A percentile compares a stretch with the other conserved stretches of the same genome.
These are phyloP conservation scores for Termitomyces titanicus DNA, from an alignment of 768 basidiomycete genomes.

Conservation along the genomic window DNA sequence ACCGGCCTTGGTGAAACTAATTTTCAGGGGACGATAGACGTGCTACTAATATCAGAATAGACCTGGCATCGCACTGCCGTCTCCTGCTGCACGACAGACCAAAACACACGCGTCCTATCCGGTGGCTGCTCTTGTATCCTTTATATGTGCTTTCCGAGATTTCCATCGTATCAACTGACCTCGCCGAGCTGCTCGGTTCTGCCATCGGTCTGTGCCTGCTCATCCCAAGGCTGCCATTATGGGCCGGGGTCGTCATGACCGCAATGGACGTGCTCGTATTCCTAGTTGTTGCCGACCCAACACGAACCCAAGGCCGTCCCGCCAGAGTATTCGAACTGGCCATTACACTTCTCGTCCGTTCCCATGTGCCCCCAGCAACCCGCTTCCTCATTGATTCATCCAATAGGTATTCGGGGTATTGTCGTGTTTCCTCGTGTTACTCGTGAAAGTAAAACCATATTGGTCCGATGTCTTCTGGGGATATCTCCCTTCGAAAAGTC, in stretches of 20 bases:
- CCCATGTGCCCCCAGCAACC: conserved; percentile 12
- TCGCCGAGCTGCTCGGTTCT: conserved; percentile 67
- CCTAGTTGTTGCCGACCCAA: conserved; percentile 57
- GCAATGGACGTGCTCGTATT: conserved; percentile 58
- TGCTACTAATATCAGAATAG: conserved; percentile 22
- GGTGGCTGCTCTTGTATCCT: conserved; percentile 50
- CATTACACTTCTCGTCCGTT: conserved; percentile 49
- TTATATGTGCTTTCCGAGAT: conserved; percentile 53
- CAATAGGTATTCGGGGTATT: conserved; percentile 56
- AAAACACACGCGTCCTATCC: conserved; percentile 40
- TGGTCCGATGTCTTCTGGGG: conserved; percentile 70
- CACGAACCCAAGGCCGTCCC: conserved; percentile 47
- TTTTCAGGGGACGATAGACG: not conserved
- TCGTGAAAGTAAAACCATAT: conserved; percentile 56
- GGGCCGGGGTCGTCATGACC: conserved; percentile 53
- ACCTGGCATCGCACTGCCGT: conserved; percentile 59
- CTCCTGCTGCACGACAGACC: conserved; percentile 51
- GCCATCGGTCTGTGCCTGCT: conserved; percentile 69
- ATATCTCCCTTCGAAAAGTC: conserved; percentile 55
- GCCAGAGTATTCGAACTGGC: conserved; percentile 55
- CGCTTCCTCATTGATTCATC: not conserved
- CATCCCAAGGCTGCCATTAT: conserved; percentile 55
- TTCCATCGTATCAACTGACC: conserved; percentile 64
- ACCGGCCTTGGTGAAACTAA: conserved; percentile 54
- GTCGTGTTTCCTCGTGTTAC: conserved; percentile 61